These are phyloP conservation scores for Avena insularis DNA, from an alignment of 176 grass and related monocot species.

Conservation along the genomic window DNA sequence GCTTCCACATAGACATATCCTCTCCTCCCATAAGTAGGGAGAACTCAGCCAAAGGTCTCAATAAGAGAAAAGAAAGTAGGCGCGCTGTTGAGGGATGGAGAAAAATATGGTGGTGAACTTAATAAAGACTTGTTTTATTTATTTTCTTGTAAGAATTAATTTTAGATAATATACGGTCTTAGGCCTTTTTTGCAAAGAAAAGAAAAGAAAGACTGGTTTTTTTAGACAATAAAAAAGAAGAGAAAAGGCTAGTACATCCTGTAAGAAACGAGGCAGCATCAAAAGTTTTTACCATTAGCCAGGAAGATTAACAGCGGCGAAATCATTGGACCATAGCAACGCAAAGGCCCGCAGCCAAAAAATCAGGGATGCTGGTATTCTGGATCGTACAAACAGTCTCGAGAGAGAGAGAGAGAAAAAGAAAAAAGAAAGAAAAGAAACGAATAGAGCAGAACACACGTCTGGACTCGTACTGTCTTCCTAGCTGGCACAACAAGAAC, in stretches of 20 bases:
- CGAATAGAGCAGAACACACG: constrained; percentile 24
- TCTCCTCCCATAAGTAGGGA: neutral
- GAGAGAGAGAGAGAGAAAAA: neutral
- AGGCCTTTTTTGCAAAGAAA: no score
- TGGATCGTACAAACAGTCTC: neutral
- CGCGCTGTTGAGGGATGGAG: no score
- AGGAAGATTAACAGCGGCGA: neutral
- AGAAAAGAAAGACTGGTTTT: no score
- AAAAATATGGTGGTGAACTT: no score
- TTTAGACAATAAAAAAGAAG: no score
- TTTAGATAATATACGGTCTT: no score
- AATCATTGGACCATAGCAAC: neutral
- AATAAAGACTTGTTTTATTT: no score
- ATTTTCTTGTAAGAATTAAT: no score
- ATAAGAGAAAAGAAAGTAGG: neutral
- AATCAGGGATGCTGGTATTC: neutral
- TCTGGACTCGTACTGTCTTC: constrained; percentile 40
- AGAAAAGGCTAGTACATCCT: neutral
- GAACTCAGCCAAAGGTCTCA: neutral
- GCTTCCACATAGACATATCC: no score
- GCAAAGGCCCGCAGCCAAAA: constrained; percentile 11
- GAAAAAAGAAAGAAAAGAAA: neutral
- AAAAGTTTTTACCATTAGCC: neutral
- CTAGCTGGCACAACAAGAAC: constrained; percentile 59
- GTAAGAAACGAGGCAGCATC: neutral